These are phyloP conservation scores for Colletotrichum phormii DNA, from an alignment of 2,329 filamentous ascomycete genomes.

Conservation along the genomic window DNA sequence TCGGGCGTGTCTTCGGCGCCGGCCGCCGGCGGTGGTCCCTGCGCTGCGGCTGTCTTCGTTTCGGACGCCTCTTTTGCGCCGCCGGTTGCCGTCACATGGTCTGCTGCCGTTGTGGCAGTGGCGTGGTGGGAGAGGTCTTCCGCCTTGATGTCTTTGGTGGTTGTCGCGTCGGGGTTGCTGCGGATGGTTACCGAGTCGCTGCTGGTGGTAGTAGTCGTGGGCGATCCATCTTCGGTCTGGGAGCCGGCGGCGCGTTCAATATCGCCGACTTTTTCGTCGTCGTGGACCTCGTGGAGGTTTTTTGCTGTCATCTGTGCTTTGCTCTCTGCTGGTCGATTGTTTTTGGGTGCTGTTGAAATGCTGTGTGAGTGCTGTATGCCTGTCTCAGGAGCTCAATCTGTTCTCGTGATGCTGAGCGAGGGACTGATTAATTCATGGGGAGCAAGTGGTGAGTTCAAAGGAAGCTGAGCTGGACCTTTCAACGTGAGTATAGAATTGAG, in stretches of 20 bases:
- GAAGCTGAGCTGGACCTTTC: not conserved
- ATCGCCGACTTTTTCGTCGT: constrained; percentile 34
- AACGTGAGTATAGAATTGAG: not conserved
- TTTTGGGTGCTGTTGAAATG: not conserved
- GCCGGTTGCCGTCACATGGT: not conserved
- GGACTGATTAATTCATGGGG: not conserved
- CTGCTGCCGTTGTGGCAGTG: not conserved
- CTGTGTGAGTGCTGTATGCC: not conserved
- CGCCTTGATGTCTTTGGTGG: not conserved
- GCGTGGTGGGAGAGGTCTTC: not conserved
- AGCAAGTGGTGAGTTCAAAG: not conserved
- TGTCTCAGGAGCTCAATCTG: not conserved
- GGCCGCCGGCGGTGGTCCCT: not conserved
- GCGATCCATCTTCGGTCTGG: constrained; percentile 6
- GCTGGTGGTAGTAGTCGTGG: constrained; percentile 13
- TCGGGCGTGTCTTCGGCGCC: constrained; percentile 42
- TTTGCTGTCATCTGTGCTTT: constrained; percentile 19
- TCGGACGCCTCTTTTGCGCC: constrained; percentile 10
- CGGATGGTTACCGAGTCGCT: constrained; percentile 25
- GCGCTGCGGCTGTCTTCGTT: not conserved
- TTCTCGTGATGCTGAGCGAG: not conserved
- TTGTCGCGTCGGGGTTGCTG: constrained; percentile 1
- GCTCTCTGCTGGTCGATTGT: not conserved
- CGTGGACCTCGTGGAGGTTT: constrained; percentile 4
- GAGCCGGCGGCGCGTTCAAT: constrained; percentile 25